Evolutionary conservation across 2,329 filamentous ascomycete genomes (phyloP).

Genomic region (Claviceps spartinae): DNA sequence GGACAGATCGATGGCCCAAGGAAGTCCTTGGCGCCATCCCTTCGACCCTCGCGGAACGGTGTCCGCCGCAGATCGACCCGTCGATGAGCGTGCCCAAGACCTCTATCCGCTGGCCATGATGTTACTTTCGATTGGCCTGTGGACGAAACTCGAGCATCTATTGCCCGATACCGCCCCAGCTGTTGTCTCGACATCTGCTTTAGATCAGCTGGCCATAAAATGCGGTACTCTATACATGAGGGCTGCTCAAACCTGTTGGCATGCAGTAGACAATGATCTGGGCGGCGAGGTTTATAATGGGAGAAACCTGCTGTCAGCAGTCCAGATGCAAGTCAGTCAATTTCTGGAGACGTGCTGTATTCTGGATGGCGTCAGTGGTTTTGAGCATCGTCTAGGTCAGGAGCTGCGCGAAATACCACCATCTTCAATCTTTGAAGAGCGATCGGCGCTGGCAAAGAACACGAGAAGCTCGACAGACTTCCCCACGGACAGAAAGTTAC

Average conservation of each 20-base stretch:
- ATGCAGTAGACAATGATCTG: constrained; percentile 51
- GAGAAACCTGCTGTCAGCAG: constrained; percentile 37
- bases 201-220: constrained; percentile 49
- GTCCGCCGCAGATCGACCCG: constrained; percentile 33
- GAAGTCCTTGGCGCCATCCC: constrained; percentile 42
- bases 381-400: constrained; percentile 39
- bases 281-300: constrained; percentile 26
- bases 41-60: constrained; percentile 41
- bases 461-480: neutral
- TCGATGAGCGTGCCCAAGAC: constrained; percentile 48
- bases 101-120: constrained; percentile 62
- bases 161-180: constrained; percentile 29
- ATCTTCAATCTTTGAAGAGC: neutral
- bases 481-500: constrained; percentile 2
- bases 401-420: constrained; percentile 24
- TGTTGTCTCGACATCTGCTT: constrained; percentile 44
- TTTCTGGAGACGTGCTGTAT: constrained; percentile 49
- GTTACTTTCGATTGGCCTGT: constrained; percentile 61
- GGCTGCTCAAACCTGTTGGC: constrained; percentile 58
- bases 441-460: constrained; percentile 1
- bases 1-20: constrained; percentile 8
- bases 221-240: constrained; percentile 66
- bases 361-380: constrained; percentile 42
- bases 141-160: constrained; percentile 50
- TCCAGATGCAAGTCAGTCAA: constrained; percentile 41